phyloP scores from a whole-genome alignment of 257 asterid species.

The Echites panduratus region DNA sequence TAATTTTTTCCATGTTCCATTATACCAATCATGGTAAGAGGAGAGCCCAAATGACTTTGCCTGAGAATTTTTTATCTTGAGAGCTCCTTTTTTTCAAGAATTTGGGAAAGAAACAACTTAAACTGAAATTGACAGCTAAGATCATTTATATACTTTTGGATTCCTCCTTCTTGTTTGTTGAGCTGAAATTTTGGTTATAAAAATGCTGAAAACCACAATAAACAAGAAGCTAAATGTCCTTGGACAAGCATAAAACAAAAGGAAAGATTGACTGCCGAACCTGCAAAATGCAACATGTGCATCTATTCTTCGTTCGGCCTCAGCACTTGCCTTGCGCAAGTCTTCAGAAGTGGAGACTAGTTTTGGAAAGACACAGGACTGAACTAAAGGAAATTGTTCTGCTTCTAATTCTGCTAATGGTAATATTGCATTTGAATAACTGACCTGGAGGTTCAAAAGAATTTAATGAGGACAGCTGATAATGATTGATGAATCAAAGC shows the following conservation, averaged over 20 bases:
- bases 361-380: conserved; percentile 84
- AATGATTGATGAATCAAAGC: neutral
- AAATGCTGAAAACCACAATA: neutral
- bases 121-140: neutral
- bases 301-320: conserved; percentile 85
- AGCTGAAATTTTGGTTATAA: neutral
- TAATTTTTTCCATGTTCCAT: too few relatives aligned
- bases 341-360: conserved; percentile 69
- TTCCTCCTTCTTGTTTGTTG: neutral
- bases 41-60: too few relatives aligned
- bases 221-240: neutral
- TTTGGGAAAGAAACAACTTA: neutral
- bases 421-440: conserved; percentile 58
- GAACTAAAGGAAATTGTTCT: conserved; percentile 79
- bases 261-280: conserved; percentile 24
- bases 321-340: conserved; percentile 76
- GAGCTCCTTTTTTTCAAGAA: neutral
- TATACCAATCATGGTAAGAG: too few relatives aligned
- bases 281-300: conserved; percentile 72
- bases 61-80: too few relatives aligned
- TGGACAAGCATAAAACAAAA: neutral
- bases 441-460: conserved; percentile 43
- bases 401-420: conserved; percentile 87
- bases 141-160: neutral
- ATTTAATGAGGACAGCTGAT: neutral